Conservation (phyloP, 345 rosid species). For the Brassica cretica region DNA sequence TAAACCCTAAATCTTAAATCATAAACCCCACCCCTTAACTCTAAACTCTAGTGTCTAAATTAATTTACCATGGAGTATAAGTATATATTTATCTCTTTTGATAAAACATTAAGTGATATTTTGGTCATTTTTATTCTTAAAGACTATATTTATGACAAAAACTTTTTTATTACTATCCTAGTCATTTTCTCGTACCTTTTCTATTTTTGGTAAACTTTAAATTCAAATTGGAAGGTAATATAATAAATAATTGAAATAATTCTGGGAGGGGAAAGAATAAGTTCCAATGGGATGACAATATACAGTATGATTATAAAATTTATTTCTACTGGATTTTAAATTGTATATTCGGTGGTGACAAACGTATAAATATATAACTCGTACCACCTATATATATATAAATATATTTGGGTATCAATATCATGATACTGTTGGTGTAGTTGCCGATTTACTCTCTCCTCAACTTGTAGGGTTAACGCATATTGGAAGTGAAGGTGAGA, state of each 20-base stretch:
- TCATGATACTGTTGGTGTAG: background rate
- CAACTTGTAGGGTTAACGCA: background rate
- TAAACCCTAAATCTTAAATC: no score
- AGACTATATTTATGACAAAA: no score
- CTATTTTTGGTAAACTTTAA: constrained; percentile 58
- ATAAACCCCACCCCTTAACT: no score
- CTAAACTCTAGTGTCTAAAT: no score
- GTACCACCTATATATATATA: background rate
- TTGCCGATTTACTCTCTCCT: background rate
- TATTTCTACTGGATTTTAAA: background rate
- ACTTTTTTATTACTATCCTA: no score
- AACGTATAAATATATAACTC: background rate
- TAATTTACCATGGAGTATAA: no score
- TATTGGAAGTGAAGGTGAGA: background rate
- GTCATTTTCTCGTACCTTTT: constrained; percentile 35
- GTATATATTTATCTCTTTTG: no score
- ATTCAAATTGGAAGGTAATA: background rate
- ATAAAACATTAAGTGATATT: no score
- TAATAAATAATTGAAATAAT: background rate
- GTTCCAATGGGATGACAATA: background rate
- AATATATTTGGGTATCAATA: background rate
- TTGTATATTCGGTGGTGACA: background rate
- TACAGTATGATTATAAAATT: background rate
- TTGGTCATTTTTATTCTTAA: no score
- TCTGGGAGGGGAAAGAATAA: background rate